Evolutionary conservation across 495 filamentous ascomycete genomes (phyloP), one percentile per base, ranked within the genome.

Genomic region (Penicillium samsonianum): DNA sequence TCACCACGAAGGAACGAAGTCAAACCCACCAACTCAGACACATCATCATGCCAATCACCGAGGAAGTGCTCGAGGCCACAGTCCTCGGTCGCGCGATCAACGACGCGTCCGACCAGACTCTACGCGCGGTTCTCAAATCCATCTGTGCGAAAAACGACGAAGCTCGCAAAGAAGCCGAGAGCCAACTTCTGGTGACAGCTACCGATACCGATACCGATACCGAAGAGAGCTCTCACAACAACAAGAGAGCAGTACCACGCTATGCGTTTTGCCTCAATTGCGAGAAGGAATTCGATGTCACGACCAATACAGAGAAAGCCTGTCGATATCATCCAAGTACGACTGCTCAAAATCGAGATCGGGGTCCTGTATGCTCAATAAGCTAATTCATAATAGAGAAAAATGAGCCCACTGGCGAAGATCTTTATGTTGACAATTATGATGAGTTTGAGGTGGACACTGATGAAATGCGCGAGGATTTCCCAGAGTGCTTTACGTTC

Each of bases 231-330:
- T 10, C 48, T 23, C 12, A 2, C 10, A 12, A 16, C 12, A 38
- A 25, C 2, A 50, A 50, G 30, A n/a, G 20, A 16, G 30, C 8
- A 4, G 22, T 48, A 19, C 26, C 45, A n/a, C 28, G n/a, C 9
- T 48, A 48, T n/a, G 26, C 45, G 2, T 10, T 11, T 30, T 48
- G 45, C 11, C 2, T 33, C 7, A 20, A 38, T 38, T 38, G 48
- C 28, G 7, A 38, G 48, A 38, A 50, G 23, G 48, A 37, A 16
- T 50, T 50, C 48, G 48, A 37, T 50, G 48, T 37, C 45, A 48
- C 16, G 26, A 19, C 45, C 7, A 31, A 48, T 19, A 48, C 45
- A 16, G 10, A 48, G 25, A 19, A 16, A 17, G 7, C 0, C 16
- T 48, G 45, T 19, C 22, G 44, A 26, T 47, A 47, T 47, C 44